These are phyloP conservation scores for Gentiana dahurica DNA, from an alignment of 257 asterid genomes.

Conservation along the genomic window DNA sequence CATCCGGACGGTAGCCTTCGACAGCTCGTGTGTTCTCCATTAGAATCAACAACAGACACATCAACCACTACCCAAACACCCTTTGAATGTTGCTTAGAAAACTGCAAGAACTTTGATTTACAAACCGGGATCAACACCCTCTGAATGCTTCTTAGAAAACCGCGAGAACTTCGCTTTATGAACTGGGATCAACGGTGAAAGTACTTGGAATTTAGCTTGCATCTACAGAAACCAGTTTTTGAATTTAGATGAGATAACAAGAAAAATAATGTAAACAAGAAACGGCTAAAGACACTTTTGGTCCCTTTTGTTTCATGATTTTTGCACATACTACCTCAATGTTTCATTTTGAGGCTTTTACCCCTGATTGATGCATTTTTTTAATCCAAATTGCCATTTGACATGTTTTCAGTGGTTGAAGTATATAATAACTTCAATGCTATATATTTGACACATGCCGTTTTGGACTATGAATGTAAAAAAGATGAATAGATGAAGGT, in stretches of 20 bases:
- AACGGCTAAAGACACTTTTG: too few species aligned
- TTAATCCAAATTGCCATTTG: too few species aligned
- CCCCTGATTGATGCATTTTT: too few species aligned
- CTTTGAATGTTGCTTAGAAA: conserved; percentile 64
- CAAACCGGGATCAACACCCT: conserved; percentile 12
- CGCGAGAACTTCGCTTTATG: conserved; percentile 28
- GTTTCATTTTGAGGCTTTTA: too few species aligned
- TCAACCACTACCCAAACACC: conserved; percentile 82
- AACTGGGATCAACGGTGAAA: conserved; percentile 52
- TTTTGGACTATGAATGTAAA: too few species aligned
- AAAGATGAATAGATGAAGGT: too few species aligned
- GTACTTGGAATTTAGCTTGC: conserved; percentile 70
- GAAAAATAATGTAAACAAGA: not conserved
- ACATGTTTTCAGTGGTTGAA: too few species aligned
- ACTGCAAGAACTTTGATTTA: conserved; percentile 50
- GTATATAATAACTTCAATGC: too few species aligned
- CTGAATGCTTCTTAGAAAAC: too few species aligned
- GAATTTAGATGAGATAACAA: conserved; percentile 1
- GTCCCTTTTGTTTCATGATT: too few species aligned
- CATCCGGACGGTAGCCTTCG: conserved; percentile 86
- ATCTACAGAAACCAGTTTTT: conserved; percentile 26
- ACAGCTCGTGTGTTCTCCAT: conserved; percentile 23
- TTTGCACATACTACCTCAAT: too few species aligned
- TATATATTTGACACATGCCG: too few species aligned
- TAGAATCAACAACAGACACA: conserved; percentile 47